Evolutionary conservation across 2,329 filamentous ascomycete genomes (phyloP).

Genomic region (Ophiostoma angusticollis): DNA sequence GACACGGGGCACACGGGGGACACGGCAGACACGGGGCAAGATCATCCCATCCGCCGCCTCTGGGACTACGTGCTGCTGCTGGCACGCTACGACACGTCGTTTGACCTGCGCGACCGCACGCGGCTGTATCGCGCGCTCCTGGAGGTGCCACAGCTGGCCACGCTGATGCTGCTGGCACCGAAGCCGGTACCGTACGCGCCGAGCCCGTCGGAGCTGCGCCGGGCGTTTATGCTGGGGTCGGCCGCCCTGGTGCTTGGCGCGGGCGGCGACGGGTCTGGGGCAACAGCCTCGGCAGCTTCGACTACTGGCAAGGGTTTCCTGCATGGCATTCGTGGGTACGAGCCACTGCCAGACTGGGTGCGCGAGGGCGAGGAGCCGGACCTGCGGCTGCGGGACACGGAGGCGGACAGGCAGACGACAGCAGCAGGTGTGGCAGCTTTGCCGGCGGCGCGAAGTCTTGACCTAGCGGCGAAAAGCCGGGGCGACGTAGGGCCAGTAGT

Average conservation of each 20-base stretch:
- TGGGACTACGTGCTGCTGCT: conserved; percentile 80
- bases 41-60: conserved; percentile 60
- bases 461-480: conserved; percentile 34
- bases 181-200: conserved; percentile 88
- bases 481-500: conserved; percentile 16
- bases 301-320: conserved; percentile 25
- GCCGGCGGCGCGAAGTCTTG: conserved; percentile 32
- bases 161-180: conserved; percentile 78
- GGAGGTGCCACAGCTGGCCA: conserved; percentile 72
- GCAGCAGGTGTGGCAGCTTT: conserved; percentile 23
- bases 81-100: conserved; percentile 85
- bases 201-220: conserved; percentile 74
- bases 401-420: conserved; percentile 23
- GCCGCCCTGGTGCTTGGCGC: conserved; percentile 74
- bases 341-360: conserved; percentile 75
- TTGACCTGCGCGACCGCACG: conserved; percentile 83
- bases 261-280: conserved; percentile 32
- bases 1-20: conserved; percentile 13
- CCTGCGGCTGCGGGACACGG: conserved; percentile 53
- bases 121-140: conserved; percentile 80
- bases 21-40: conserved; percentile 20
- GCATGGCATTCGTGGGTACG: conserved; percentile 67
- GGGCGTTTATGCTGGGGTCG: conserved; percentile 67
- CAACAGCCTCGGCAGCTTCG: conserved; percentile 18
- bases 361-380: conserved; percentile 68